Evolutionary conservation across 768 basidiomycete species (phyloP), one percentile per base, ranked within the genome.

Genomic region (Leccinum boreale): DNA sequence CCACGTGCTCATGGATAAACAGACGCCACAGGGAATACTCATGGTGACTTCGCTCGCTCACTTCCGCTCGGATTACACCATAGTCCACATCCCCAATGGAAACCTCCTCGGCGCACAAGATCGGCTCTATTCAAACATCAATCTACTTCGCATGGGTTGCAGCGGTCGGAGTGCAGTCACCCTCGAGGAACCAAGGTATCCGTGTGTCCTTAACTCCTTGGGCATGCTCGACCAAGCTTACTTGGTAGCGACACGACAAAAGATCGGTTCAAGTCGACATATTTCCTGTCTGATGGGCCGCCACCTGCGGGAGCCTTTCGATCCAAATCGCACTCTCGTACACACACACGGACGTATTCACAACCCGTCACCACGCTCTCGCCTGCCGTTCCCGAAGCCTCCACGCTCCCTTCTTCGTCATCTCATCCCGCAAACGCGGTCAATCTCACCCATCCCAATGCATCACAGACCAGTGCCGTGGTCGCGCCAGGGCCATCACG

Each of bases 41-140:
- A 85, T 93, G 83, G 83, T 85, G 56, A 94, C 92, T 26, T 92
- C 90, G 11, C 82, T 94, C 26, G 89, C 90, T 46, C 87, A 90
- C 76, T 94, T 94, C 69, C 89, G 89, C 55, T 92, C 90, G 2
- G 91, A 93, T 76, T 90, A 85, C 69, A 89, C 89, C 56, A 91
- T 93, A 59, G 87, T 93, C 31, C 85, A 82, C 58, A 84, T 94
- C 53, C 90, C 90, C 0, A 73, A 78, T 47, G 92, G 73, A 12
- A 78, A 86, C 70, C 89, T 86, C 71, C 77, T 81, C 19, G 78
- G 80, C 39, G 78, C 79, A 31, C 81, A 80, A 59, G 83, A 89
- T 57, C 84, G 83, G 61, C 81, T 94, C 29, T 90, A 89, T 70
- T 79, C 85, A 52, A 94, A 93, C 66, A 90, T 93, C 63, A 87